Evolutionary conservation across 768 basidiomycete genomes (phyloP), one percentile per base, ranked within the genome.

Genomic region (Zangia roseola): DNA sequence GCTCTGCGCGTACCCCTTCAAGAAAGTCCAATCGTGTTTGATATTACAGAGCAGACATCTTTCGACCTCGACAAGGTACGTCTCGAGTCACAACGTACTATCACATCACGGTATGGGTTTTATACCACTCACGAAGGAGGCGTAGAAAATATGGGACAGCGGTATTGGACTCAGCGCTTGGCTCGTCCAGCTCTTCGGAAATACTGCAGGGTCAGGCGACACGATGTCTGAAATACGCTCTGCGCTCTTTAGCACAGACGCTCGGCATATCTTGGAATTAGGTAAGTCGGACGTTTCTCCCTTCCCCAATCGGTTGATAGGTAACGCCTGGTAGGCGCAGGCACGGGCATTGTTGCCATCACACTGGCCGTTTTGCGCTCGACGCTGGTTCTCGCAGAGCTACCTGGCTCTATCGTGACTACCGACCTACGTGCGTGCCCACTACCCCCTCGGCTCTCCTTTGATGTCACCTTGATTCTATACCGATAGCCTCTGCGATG

Each of bases 131-230:
- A 55, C 54, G 45, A 17, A 3, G 12, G 8, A 25, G 46, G 20
- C 31, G 23, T 71, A 95, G 94, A 95, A 95, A 91, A 79, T 95
- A 45, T 97, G 94, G 94, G 93, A 95, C 63, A 94, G 92, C 36
- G 94, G 94, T 2, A 76, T 95, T 40, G 92, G 89, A 6, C 70
- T 94, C 17, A 84, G 87, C 49, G 80, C 91, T 3, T 94, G 89
- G 89, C 71, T 95, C 5, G 71, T 79, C 1, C 62, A 50, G 24
- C 67, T 74, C 51, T 54, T 62, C 70, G 45, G 48, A 40, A 51
- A 39, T 5, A 12, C 36, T 0, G 21, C 41, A 14, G 52, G 28
- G 31, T 25, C 14, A 1, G 35, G 35, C 5, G 47, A 52, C 14
- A 1, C 1, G 2, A 50, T 63, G 39, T 47, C 45, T 30, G 50